These are phyloP conservation scores for Alternaria solani DNA, from an alignment of 2,329 filamentous ascomycete genomes.

Conservation along the genomic window DNA sequence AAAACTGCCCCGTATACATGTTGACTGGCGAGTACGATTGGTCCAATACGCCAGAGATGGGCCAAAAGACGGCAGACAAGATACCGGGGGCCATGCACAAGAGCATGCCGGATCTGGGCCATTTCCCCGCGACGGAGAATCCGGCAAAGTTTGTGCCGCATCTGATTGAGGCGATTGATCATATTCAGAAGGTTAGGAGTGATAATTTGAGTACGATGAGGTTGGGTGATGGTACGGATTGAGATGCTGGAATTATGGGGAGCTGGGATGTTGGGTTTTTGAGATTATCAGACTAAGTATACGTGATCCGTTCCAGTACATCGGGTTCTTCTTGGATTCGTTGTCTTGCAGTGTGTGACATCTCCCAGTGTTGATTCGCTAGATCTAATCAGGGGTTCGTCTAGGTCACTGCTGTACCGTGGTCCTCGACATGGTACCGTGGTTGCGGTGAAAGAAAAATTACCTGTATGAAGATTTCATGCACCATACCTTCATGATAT, in stretches of 20 bases:
- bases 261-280: too few relatives aligned
- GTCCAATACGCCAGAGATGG: slow-evolving; percentile 58
- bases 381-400: too few relatives aligned
- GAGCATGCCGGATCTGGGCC: slow-evolving; percentile 57
- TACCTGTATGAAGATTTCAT: too few relatives aligned
- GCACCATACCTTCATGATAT: neutral
- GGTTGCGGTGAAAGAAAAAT: too few relatives aligned
- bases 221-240: slow-evolving; percentile 39
- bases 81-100: slow-evolving; percentile 57
- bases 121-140: slow-evolving; percentile 60
- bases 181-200: slow-evolving; percentile 47
- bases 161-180: slow-evolving; percentile 50
- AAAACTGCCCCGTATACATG: slow-evolving; percentile 61
- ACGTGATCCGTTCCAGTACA: neutral
- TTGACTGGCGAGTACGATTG: slow-evolving; percentile 61
- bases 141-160: slow-evolving; percentile 51
- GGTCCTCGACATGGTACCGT: too few relatives aligned
- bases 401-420: too few relatives aligned
- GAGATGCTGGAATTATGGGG: neutral
- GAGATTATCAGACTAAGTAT: neutral
- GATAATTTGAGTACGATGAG: slow-evolving; percentile 44
- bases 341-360: neutral
- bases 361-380: neutral
- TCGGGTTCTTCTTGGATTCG: neutral
- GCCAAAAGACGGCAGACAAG: slow-evolving; percentile 57